Base-by-base conservation (phyloP, 495 filamentous ascomycete species). In the Aspergillus avenaceus region DNA sequence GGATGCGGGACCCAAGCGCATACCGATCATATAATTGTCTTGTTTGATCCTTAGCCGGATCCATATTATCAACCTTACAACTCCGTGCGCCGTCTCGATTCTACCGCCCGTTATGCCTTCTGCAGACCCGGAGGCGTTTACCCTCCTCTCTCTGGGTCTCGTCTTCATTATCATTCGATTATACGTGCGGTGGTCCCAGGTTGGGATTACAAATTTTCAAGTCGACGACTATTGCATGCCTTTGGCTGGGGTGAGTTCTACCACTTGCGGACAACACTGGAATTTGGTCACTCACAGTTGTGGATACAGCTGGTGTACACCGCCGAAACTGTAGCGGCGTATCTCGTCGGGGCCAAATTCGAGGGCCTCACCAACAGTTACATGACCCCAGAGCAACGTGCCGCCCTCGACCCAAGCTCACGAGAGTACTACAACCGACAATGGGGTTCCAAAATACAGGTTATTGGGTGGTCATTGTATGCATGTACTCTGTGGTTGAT, bases 151-250 rank as follows among this genome's bases (percentile, higher is more conserved):
- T 6, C 37, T 79, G 21, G 78, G 64, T 4, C 27, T 79, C 0
- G 21, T 62, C 26, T 61, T 74, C 24, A 76, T 84, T 16, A 32
- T 65, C 5, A 48, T 76, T 5, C 76, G 79, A 0, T 51, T 70
- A 0, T 67, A 61, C 28, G 73, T 73, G 22, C 69, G 80, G 48
- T 72, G 73, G 56, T 68, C 49, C 18, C 61, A 69, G 11, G 74
- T 77, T 19, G 77, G 79, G 2, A 51, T 70, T 12, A 23, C 49
- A n/a, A 63, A 70, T 5, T 72, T 77, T 23, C 66, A 74, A 49
- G 60, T 72, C 1, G 81, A 84, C 57, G 81, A 84, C 51, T 83
- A 80, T 54, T 55, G 83, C 1, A 82, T 82, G 78, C 57, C 78
- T 11, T 24, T 81, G 8, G 76, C 75, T 0, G 71, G 68, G 9